Evolutionary conservation across 2,329 filamentous ascomycete genomes (phyloP).

Genomic region (Monilinia aucupariae): DNA sequence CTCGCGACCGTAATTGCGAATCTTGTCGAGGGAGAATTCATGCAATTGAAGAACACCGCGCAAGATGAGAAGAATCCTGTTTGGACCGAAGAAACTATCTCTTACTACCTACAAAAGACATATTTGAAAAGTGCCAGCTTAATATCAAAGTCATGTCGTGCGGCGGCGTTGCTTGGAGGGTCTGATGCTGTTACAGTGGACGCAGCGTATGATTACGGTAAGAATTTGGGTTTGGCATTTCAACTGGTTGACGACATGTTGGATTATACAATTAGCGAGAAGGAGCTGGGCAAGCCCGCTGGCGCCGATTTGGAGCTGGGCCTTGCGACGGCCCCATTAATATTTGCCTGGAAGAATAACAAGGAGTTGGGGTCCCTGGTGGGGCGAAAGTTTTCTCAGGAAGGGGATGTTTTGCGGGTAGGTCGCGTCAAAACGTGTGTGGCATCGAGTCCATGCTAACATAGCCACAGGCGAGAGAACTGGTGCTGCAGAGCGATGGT

Average conservation of each 20-base stretch:
- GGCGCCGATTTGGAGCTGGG: constrained; percentile 91
- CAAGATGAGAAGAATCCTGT: constrained; percentile 76
- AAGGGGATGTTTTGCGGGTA: constrained; percentile 82
- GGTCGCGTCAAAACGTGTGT: constrained; percentile 36
- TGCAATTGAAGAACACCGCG: constrained; percentile 97
- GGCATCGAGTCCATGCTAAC: constrained; percentile 19
- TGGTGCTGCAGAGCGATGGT: constrained; percentile 78
- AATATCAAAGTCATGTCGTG: constrained; percentile 93
- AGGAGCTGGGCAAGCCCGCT: constrained; percentile 87
- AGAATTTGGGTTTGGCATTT: constrained; percentile 90
- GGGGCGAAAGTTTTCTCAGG: constrained; percentile 77
- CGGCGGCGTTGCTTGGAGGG: constrained; percentile 78
- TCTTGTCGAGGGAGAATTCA: constrained; percentile 96
- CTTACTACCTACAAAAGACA: constrained; percentile 96
- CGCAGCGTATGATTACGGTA: constrained; percentile 85
- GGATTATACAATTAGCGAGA: constrained; percentile 83
- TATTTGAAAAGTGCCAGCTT: constrained; percentile 95
- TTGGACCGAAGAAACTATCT: constrained; percentile 83
- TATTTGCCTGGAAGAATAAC: constrained; percentile 93
- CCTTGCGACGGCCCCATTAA: constrained; percentile 82
- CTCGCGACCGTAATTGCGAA: constrained; percentile 96
- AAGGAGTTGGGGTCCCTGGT: constrained; percentile 81
- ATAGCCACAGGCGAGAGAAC: constrained; percentile 65
- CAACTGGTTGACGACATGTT: constrained; percentile 97
- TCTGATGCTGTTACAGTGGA: constrained; percentile 75